A percentile compares a stretch with the other conserved stretches of the same genome.
These are phyloP conservation scores for Chrysoporthe puriensis DNA, from an alignment of 2,329 filamentous ascomycete species.

Conservation along the genomic window DNA sequence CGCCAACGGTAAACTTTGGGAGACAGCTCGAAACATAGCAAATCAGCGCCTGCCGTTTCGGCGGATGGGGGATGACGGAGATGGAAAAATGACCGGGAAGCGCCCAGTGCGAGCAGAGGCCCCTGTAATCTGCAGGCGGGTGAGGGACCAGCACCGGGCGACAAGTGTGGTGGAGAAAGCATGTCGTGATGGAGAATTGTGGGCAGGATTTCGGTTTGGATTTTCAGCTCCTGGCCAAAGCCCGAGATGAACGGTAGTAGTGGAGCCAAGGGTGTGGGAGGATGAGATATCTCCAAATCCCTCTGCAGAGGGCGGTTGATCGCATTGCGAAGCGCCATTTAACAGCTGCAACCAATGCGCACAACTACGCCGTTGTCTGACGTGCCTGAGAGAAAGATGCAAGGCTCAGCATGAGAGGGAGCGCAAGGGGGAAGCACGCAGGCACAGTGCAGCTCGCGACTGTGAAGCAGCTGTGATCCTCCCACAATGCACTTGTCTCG, in stretches of 20 bases:
- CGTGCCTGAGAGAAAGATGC: neutral
- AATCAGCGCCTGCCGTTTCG: slow-evolving; percentile 21
- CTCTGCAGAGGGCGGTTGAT: slow-evolving; percentile 19
- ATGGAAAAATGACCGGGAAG: slow-evolving; percentile 32
- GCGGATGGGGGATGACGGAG: slow-evolving; percentile 25
- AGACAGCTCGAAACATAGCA: slow-evolving; percentile 23
- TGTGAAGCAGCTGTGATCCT: slow-evolving; percentile 2
- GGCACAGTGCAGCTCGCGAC: slow-evolving; percentile 21
- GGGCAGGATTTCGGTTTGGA: slow-evolving; percentile 19
- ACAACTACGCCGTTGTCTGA: slow-evolving; percentile 11
- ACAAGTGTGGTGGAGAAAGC: slow-evolving; percentile 28
- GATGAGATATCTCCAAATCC: slow-evolving; percentile 8
- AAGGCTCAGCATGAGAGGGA: slow-evolving; percentile 5
- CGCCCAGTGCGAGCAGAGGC: slow-evolving; percentile 33
- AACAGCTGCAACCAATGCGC: slow-evolving; percentile 10
- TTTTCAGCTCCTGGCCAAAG: slow-evolving; percentile 24
- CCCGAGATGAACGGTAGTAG: slow-evolving; percentile 24
- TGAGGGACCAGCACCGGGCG: slow-evolving; percentile 28
- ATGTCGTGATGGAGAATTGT: slow-evolving; percentile 29
- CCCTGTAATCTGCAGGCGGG: slow-evolving; percentile 26
- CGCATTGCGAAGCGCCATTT: slow-evolving; percentile 14
- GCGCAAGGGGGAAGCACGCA: neutral
- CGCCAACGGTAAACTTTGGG: slow-evolving; percentile 21
- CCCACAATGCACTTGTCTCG: slow-evolving; percentile 26
- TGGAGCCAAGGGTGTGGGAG: neutral